phyloP scores from a whole-genome alignment of 257 asterid species.

The Thymus quinquecostatus region DNA sequence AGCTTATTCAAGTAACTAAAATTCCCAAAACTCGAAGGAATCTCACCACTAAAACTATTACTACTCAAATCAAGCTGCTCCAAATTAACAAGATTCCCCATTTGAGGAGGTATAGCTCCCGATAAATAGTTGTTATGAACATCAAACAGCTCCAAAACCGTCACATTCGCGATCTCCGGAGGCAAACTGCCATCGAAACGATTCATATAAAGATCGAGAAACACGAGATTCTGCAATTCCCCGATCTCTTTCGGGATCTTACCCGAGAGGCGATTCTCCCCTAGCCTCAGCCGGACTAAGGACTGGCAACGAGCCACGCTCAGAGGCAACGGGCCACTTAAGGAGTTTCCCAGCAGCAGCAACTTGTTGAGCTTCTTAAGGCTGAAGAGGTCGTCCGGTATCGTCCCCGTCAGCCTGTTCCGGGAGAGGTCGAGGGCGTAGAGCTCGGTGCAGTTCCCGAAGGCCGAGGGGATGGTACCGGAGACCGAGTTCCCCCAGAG shows the following conservation, averaged over 20 bases:
- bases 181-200: slow-evolving; percentile 85
- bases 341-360: slow-evolving; percentile 73
- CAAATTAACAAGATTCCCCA: slow-evolving; percentile 72
- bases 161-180: slow-evolving; percentile 62
- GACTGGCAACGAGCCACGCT: slow-evolving; percentile 80
- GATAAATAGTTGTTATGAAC: slow-evolving; percentile 70
- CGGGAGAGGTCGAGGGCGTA: slow-evolving; percentile 85
- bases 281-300: slow-evolving; percentile 80
- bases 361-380: slow-evolving; percentile 84
- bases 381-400: slow-evolving; percentile 80
- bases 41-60: slow-evolving; percentile 71
- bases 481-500: slow-evolving; percentile 87
- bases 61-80: slow-evolving; percentile 96
- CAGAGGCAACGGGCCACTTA: slow-evolving; percentile 62
- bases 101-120: slow-evolving; percentile 62
- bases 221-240: slow-evolving; percentile 79
- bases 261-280: slow-evolving; percentile 91
- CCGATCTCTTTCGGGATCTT: slow-evolving; percentile 92
- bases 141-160: slow-evolving; percentile 87
- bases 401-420: slow-evolving; percentile 77
- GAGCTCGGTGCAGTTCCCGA: slow-evolving; percentile 84
- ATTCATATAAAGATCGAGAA: slow-evolving; percentile 89
- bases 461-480: slow-evolving; percentile 72
- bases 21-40: slow-evolving; percentile 81
- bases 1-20: slow-evolving; percentile 84